A percentile compares a stretch with the other conserved stretches of the same genome.
These are phyloP conservation scores for Colletotrichum navitas DNA, from an alignment of 2,329 filamentous ascomycete species.

Conservation along the genomic window DNA sequence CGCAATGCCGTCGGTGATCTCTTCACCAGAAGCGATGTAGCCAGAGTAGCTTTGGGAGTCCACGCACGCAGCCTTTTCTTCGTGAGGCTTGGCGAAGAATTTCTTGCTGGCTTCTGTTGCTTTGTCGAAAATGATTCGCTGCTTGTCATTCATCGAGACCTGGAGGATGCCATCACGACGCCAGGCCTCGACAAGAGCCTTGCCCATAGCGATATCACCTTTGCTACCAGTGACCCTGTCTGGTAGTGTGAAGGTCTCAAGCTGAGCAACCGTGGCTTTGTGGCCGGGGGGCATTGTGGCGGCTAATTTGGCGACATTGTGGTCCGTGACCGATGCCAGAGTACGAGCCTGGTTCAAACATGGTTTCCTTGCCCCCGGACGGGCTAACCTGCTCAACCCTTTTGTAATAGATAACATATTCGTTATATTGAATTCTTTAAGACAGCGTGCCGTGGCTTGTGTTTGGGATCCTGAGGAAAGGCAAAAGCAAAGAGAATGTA, in stretches of 20 bases:
- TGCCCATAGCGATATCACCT: slow-evolving; percentile 54
- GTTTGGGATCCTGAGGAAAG: background rate
- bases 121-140: slow-evolving; percentile 52
- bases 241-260: slow-evolving; percentile 60
- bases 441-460: background rate
- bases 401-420: slow-evolving; percentile 32
- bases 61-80: slow-evolving; percentile 57
- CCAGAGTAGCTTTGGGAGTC: slow-evolving; percentile 61
- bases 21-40: slow-evolving; percentile 64
- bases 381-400: slow-evolving; percentile 23
- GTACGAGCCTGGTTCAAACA: slow-evolving; percentile 14
- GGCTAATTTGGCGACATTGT: slow-evolving; percentile 32
- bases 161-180: slow-evolving; percentile 61
- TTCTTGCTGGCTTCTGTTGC: slow-evolving; percentile 53
- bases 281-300: slow-evolving; percentile 38
- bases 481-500: background rate
- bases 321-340: slow-evolving; percentile 34
- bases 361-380: slow-evolving; percentile 22
- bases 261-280: slow-evolving; percentile 37
- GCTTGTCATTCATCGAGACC: slow-evolving; percentile 54
- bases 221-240: slow-evolving; percentile 50
- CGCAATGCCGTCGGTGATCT: slow-evolving; percentile 61
- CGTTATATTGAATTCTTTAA: background rate
- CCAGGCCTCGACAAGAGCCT: slow-evolving; percentile 58
- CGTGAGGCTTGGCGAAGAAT: slow-evolving; percentile 55